phyloP scores from a whole-genome alignment of 1,284 basidiomycete genomes.

The Papiliotrema laurentii region DNA sequence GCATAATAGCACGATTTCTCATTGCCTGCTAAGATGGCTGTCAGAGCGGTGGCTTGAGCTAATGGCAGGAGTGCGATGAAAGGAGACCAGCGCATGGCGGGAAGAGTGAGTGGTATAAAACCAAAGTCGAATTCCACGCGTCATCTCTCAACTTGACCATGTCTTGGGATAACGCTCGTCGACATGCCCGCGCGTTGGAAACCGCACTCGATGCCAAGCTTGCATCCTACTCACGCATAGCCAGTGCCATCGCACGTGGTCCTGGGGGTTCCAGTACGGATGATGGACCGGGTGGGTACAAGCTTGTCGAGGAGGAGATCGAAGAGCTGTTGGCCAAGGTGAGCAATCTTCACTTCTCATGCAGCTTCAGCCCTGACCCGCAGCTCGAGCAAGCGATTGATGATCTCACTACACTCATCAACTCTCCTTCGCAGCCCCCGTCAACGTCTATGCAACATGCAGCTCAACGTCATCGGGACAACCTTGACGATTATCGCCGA shows the following conservation, averaged over 20 bases:
- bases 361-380: background rate
- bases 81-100: constrained; percentile 9
- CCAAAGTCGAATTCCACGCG: background rate
- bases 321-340: constrained; percentile 86
- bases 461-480: constrained; percentile 83
- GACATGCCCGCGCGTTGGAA: constrained; percentile 86
- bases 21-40: constrained; percentile 77
- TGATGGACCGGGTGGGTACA: constrained; percentile 66
- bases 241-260: constrained; percentile 62
- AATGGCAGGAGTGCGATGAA: constrained; percentile 6
- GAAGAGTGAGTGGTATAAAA: constrained; percentile 1
- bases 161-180: constrained; percentile 56
- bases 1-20: constrained; percentile 92
- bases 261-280: constrained; percentile 27
- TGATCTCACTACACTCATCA: constrained; percentile 62
- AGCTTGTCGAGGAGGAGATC: constrained; percentile 73
- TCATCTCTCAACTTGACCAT: background rate
- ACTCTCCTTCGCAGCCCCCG: constrained; percentile 67
- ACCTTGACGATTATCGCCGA: constrained; percentile 78
- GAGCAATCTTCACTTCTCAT: constrained; percentile 23
- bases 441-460: constrained; percentile 81
- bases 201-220: constrained; percentile 86
- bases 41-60: constrained; percentile 63
- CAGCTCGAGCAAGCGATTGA: constrained; percentile 81
- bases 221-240: constrained; percentile 80